Percentiles rank a stretch among this genome's conserved stretches.
Evolutionary conservation across 1,139 yeast genomes (phyloP).

Genomic region (Taiozyma sp.): DNA sequence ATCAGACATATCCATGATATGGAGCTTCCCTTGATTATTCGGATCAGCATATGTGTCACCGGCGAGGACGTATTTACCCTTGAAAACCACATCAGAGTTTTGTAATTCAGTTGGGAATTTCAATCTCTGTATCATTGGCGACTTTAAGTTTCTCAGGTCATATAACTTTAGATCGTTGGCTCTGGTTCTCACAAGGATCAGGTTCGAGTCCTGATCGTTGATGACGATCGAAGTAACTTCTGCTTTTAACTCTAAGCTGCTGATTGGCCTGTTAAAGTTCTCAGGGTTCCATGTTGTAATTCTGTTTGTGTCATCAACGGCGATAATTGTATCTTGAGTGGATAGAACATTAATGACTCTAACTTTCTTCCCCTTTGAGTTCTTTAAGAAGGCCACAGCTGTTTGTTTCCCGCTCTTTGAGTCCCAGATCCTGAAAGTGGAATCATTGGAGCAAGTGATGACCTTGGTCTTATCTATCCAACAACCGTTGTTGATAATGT

Average conservation of each 20-base stretch:
- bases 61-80: conserved; percentile 18
- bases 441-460: conserved; percentile 20
- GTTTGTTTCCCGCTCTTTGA: conserved; percentile 11
- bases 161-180: conserved; percentile 26
- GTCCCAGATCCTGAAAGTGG: conserved; percentile 25
- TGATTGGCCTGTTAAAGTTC: conserved; percentile 10
- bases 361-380: conserved; percentile 10
- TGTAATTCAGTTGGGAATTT: conserved; percentile 13
- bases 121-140: conserved; percentile 27
- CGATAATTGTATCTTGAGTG: conserved; percentile 5
- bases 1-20: conserved; percentile 33
- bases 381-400: conserved; percentile 12
- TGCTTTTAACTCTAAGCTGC: neutral
- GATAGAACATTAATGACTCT: conserved; percentile 7
- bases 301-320: conserved; percentile 8
- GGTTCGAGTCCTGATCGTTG: conserved; percentile 4
- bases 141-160: conserved; percentile 30
- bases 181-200: conserved; percentile 10
- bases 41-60: conserved; percentile 3
- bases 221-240: neutral
- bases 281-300: conserved; percentile 15
- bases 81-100: conserved; percentile 9
- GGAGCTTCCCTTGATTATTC: conserved; percentile 13
- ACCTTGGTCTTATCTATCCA: conserved; percentile 10
- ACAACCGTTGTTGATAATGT: conserved; percentile 17